Base-by-base conservation (phyloP, 2,329 filamentous ascomycete genomes). In the Ambrosiella xylebori region DNA sequence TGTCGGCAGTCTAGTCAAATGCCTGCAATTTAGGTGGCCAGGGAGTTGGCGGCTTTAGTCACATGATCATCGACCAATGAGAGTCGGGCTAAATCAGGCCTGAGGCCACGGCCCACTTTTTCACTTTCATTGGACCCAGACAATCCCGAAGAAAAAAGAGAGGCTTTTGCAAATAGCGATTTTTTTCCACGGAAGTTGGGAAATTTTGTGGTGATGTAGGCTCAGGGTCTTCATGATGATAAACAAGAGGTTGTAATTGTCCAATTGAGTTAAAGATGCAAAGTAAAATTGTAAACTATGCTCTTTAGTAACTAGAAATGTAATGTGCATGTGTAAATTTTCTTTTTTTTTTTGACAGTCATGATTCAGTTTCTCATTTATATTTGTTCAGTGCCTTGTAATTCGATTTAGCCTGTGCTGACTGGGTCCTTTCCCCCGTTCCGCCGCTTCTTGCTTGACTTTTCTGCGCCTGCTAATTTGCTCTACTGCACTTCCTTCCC, bases 11-110 rank as follows among this genome's bases (percentile, higher is more conserved):
- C n/a, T 13, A 54, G 52, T 54, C 44, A 41, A 36, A 7, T 45
- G 41, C 37, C 27, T 60, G 56, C 12, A 19, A 6, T 15, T n/a
- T 12, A 38, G 35, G 12, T 27, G 12, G 15, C 49, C 39, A 39
- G 17, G 54, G 44, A 52, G 45, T 39, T 59, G 15, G 41, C 54
- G 17, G 44, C 27, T 47, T 15, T 27, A 36, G 44, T 57, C 61
- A 62, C 61, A 61, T 62, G 61, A 60, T 54, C 17, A 53, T 27
- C 37, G 55, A 47, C 61, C 61, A 62, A 62, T 62, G 56, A 62
- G 61, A 41, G 57, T 61, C 60, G 61, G 61, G 61, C 56, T 59
- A 62, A 61, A 61, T 62, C 61, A 58, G 60, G 59, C 58, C 61
- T 61, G 57, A 59, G 54, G 54, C 54, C 52, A 56, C 38, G 45